Base-by-base conservation (phyloP, 116 monocot genomes). In the Posidonia oceanica region DNA sequence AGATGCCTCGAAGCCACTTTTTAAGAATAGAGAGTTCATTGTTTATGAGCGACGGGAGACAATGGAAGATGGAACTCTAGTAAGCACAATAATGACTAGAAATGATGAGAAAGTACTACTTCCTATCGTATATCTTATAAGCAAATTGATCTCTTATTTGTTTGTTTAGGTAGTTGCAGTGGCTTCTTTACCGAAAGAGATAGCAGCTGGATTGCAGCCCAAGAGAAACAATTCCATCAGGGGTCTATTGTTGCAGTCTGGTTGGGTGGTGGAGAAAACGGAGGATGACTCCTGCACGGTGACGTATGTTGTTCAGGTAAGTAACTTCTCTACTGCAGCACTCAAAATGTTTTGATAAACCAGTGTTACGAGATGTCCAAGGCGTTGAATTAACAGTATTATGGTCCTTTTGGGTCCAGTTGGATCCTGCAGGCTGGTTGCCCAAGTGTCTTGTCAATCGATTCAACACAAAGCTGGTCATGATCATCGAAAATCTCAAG, bases 391-490 rank as follows among this genome's bases (percentile, higher is more conserved):
- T 48, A 48, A 48, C 48, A 48, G 48, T 12, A 48, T 48, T 48
- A 48, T 48, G 48, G 5, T 41, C 15, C 36, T 2, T 38, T 74
- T 21, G 66, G 48, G 73, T 57, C 60, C 81, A 90, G 90, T 67
- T 94, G 54, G 94, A 90, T 83, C 94, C 94, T 17, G 90, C 90
- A 14, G 94, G 94, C 52, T 94, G 94, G 94, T 42, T 94, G 79
- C 94, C 90, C 20, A 87, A 82, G 40, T 94, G 64, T 37, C 83
- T 94, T 62, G 94, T 87, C 63, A 94, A 87, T 69, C 83, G 81
- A 23, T 77, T 85, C 72, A 94, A 82, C 78, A 90, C 81, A 3
- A 94, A 85, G 81, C 85, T 94, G 38, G 94, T 94, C 18, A 89
- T 89, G 90, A 87, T 89, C 74, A 89, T 94, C 21, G 76, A 79